phyloP scores from a whole-genome alignment of 2,329 filamentous ascomycete genomes.

The Aspergillus vadensis region DNA sequence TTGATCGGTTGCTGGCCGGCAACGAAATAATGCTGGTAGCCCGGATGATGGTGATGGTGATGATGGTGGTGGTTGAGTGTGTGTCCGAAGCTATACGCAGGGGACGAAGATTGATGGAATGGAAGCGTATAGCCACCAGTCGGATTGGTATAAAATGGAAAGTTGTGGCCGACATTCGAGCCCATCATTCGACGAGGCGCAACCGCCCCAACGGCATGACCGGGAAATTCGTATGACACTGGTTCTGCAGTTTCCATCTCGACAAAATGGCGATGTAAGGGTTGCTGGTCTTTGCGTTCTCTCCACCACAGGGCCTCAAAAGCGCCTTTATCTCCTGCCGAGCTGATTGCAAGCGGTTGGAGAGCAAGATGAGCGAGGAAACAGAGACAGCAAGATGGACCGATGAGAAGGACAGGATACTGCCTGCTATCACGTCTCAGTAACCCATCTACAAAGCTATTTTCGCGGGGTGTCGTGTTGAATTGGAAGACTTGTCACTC shows the following conservation, averaged over 20 bases:
- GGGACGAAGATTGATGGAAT: conserved; percentile 36
- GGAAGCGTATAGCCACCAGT: conserved; percentile 41
- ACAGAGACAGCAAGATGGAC: background rate
- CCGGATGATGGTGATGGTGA: conserved; percentile 24
- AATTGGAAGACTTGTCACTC: background rate
- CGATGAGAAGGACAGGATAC: background rate
- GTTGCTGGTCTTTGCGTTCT: background rate
- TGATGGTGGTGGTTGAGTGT: conserved; percentile 34
- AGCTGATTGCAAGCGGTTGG: background rate
- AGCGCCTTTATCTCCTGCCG: background rate
- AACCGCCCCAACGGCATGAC: conserved; percentile 40
- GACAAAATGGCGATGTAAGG: background rate
- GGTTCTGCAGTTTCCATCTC: conserved; percentile 46
- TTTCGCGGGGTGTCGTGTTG: background rate
- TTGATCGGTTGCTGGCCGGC: conserved; percentile 31
- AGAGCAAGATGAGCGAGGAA: background rate
- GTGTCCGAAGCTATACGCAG: conserved; percentile 37
- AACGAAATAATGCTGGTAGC: conserved; percentile 40
- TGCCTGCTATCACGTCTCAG: background rate
- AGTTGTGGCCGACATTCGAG: conserved; percentile 35
- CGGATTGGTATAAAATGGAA: conserved; percentile 42
- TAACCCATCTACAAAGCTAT: background rate
- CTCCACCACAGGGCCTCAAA: background rate
- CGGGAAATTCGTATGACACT: conserved; percentile 43
- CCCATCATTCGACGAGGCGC: conserved; percentile 42